Evolutionary conservation across 495 filamentous ascomycete species (phyloP).

Genomic region (Penicillium pancosmium): DNA sequence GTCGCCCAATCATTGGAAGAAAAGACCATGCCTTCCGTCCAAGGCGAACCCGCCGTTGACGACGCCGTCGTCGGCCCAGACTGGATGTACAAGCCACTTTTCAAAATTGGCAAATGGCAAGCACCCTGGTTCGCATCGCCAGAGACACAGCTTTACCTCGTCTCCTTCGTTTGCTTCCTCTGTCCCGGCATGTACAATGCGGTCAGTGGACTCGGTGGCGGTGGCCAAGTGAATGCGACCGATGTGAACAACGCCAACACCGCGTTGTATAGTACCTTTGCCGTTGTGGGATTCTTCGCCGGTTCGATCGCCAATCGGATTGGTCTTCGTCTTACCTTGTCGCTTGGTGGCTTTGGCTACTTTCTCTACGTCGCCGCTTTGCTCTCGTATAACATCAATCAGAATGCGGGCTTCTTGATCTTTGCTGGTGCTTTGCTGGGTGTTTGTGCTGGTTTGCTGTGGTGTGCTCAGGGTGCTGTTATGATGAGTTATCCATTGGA

Average conservation of each 20-base stretch:
- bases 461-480: constrained; percentile 91
- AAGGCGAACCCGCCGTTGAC: constrained; percentile 35
- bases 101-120: constrained; percentile 56
- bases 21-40: constrained; percentile 10
- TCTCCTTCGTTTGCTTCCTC: constrained; percentile 85
- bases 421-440: constrained; percentile 63
- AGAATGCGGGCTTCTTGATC: constrained; percentile 60
- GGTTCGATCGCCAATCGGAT: constrained; percentile 77
- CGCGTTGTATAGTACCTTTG: constrained; percentile 81
- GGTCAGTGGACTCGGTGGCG: constrained; percentile 72
- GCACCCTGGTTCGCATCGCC: constrained; percentile 77
- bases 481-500: constrained; percentile 95
- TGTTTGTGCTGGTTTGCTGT: constrained; percentile 83
- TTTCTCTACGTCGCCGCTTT: constrained; percentile 79
- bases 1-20: neutral
- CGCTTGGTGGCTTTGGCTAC: constrained; percentile 85
- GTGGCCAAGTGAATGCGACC: constrained; percentile 60
- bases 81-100: constrained; percentile 70
- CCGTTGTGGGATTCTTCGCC: constrained; percentile 84
- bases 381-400: constrained; percentile 78
- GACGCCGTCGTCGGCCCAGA: constrained; percentile 34
- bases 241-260: constrained; percentile 71
- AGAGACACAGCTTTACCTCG: constrained; percentile 70
- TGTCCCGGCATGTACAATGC: constrained; percentile 90
- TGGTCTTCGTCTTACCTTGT: constrained; percentile 72